Conservation (phyloP, 2,329 filamentous ascomycete genomes). For the Basipetospora chlamydospora region DNA sequence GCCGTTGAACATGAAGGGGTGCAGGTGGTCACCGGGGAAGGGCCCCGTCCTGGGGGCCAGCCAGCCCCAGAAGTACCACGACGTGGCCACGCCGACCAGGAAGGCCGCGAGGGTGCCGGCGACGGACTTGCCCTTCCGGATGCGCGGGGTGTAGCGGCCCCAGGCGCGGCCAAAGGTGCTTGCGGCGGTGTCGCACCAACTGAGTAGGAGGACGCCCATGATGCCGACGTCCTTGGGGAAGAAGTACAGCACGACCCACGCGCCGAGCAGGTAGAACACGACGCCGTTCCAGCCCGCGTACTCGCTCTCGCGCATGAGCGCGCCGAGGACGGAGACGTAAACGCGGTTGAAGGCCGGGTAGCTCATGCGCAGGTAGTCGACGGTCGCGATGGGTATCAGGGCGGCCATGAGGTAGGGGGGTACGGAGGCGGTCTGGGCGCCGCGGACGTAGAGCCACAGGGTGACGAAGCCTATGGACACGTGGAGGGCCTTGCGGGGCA, state of each 20-base stretch:
- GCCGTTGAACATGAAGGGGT: constrained; percentile 71
- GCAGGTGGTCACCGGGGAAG: constrained; percentile 52
- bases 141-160: constrained; percentile 73
- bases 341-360: constrained; percentile 70
- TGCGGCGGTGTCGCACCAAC: constrained; percentile 96
- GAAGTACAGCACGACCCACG: constrained; percentile 71
- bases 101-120: constrained; percentile 81
- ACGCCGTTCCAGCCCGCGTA: constrained; percentile 91
- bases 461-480: constrained; percentile 95
- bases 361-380: constrained; percentile 71
- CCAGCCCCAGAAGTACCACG: constrained; percentile 77
- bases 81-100: constrained; percentile 66
- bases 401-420: constrained; percentile 71
- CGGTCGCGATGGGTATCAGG: constrained; percentile 69
- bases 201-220: constrained; percentile 77
- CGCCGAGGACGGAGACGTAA: constrained; percentile 73
- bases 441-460: constrained; percentile 68
- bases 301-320: constrained; percentile 94
- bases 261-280: constrained; percentile 87
- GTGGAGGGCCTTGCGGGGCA: constrained; percentile 83
- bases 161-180: constrained; percentile 86
- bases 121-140: constrained; percentile 79
- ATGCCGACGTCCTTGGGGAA: constrained; percentile 90
- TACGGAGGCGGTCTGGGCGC: constrained; percentile 62
- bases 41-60: constrained; percentile 55